These are phyloP conservation scores for Aaosphaeria arxii DNA, from an alignment of 2,329 filamentous ascomycete species.

Conservation along the genomic window DNA sequence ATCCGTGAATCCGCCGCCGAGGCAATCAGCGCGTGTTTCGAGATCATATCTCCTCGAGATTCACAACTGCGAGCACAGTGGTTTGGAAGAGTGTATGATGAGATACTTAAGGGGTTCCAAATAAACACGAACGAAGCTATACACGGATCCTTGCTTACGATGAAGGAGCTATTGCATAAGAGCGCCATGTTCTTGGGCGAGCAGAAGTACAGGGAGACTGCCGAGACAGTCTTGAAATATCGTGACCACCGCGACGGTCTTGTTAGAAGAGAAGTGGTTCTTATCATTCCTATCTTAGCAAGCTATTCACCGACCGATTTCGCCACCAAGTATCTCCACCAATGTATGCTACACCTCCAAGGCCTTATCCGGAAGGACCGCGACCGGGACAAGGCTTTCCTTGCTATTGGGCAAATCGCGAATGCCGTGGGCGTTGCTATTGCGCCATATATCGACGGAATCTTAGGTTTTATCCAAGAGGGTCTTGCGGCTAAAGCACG, in stretches of 20 bases:
- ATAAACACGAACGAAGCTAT: constrained; percentile 79
- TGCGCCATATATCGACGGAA: constrained; percentile 89
- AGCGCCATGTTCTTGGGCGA: constrained; percentile 99
- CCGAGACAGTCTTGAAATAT: constrained; percentile 87
- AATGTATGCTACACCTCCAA: constrained; percentile 95
- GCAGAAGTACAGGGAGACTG: constrained; percentile 79
- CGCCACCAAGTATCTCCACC: constrained; percentile 80
- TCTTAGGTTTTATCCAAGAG: constrained; percentile 89
- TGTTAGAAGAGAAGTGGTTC: constrained; percentile 84
- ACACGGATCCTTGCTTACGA: constrained; percentile 88
- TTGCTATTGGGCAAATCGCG: constrained; percentile 93
- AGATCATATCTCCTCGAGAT: constrained; percentile 92
- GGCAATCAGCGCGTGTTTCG: constrained; percentile 90
- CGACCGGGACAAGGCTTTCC: constrained; percentile 91
- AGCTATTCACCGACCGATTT: constrained; percentile 92
- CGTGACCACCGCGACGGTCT: constrained; percentile 89
- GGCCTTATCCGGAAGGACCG: constrained; percentile 85
- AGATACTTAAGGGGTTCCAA: constrained; percentile 74
- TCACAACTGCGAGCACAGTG: constrained; percentile 80
- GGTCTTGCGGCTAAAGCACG: constrained; percentile 78
- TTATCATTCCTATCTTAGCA: constrained; percentile 87
- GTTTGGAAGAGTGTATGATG: constrained; percentile 88
- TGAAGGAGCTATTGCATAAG: constrained; percentile 89
- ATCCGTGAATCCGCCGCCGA: constrained; percentile 91
- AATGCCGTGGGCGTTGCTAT: constrained; percentile 96